Conservation (phyloP, 2,329 filamentous ascomycete genomes). For the Talaromyces marneffei region DNA sequence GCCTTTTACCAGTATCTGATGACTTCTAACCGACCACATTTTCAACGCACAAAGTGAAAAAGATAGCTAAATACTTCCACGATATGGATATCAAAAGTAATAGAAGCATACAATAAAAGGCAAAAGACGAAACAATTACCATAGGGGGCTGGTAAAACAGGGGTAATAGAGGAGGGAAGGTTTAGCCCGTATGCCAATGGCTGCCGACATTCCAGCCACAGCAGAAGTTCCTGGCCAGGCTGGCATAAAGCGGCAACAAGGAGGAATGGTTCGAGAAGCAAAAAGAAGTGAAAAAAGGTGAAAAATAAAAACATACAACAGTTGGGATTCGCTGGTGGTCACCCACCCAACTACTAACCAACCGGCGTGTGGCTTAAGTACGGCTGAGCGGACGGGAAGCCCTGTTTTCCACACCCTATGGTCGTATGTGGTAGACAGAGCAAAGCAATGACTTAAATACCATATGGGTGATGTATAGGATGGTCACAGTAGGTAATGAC, state of each 20-base stretch:
- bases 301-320: not conserved
- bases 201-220: not conserved
- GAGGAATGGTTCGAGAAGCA: not conserved
- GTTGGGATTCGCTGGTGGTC: slow-evolving; percentile 2
- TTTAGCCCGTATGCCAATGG: not conserved
- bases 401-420: not conserved
- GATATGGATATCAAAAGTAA: too few species aligned
- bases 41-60: too few species aligned
- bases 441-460: not conserved
- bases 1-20: too few species aligned
- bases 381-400: slow-evolving; percentile 1
- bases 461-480: not conserved
- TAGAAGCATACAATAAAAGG: too few species aligned
- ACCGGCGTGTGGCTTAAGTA: not conserved
- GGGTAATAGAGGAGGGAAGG: too few species aligned
- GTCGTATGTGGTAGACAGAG: not conserved
- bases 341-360: slow-evolving; percentile 1
- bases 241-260: not conserved
- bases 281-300: not conserved
- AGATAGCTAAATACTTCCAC: too few species aligned
- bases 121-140: too few species aligned
- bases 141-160: too few species aligned
- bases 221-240: not conserved
- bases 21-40: too few species aligned
- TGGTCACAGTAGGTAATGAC: not conserved